These are phyloP conservation scores for Auriculariales sp. DNA, from an alignment of 768 basidiomycete genomes.

Conservation along the genomic window DNA sequence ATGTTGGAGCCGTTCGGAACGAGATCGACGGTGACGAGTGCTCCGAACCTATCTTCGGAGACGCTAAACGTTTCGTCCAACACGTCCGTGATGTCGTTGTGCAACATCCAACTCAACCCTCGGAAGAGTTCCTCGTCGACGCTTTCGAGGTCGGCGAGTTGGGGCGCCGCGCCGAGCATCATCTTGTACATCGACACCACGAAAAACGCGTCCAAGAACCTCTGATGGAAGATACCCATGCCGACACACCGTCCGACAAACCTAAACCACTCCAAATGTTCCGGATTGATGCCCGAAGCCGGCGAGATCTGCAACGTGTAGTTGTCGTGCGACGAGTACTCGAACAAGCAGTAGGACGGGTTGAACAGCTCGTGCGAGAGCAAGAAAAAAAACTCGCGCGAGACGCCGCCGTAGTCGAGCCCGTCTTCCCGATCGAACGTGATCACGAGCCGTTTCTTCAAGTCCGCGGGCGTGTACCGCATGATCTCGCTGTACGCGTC, in stretches of 20 bases:
- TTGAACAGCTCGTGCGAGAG: slow-evolving; percentile 75
- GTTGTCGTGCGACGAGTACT: slow-evolving; percentile 68
- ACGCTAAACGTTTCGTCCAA: slow-evolving; percentile 59
- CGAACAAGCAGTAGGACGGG: slow-evolving; percentile 68
- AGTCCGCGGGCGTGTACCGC: slow-evolving; percentile 55
- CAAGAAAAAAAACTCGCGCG: slow-evolving; percentile 78
- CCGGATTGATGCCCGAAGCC: slow-evolving; percentile 59
- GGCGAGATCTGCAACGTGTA: slow-evolving; percentile 74
- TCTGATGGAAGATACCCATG: slow-evolving; percentile 61
- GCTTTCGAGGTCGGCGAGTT: slow-evolving; percentile 50
- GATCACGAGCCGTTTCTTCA: slow-evolving; percentile 58
- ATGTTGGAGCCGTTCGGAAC: slow-evolving; percentile 44
- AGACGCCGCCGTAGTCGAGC: slow-evolving; percentile 65
- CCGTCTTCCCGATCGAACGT: slow-evolving; percentile 72
- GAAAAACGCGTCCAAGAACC: slow-evolving; percentile 70
- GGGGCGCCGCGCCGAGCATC: slow-evolving; percentile 46
- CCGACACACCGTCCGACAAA: slow-evolving; percentile 66
- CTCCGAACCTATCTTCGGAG: slow-evolving; percentile 65
- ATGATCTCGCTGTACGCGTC: slow-evolving; percentile 79
- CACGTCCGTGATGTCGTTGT: slow-evolving; percentile 59
- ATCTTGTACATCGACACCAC: slow-evolving; percentile 73
- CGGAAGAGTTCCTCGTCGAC: slow-evolving; percentile 56
- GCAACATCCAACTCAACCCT: slow-evolving; percentile 66
- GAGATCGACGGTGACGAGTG: slow-evolving; percentile 51
- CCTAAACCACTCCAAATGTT: slow-evolving; percentile 68